Conservation (phyloP, 2,329 filamentous ascomycete species). For the Penicillium frequentans region DNA sequence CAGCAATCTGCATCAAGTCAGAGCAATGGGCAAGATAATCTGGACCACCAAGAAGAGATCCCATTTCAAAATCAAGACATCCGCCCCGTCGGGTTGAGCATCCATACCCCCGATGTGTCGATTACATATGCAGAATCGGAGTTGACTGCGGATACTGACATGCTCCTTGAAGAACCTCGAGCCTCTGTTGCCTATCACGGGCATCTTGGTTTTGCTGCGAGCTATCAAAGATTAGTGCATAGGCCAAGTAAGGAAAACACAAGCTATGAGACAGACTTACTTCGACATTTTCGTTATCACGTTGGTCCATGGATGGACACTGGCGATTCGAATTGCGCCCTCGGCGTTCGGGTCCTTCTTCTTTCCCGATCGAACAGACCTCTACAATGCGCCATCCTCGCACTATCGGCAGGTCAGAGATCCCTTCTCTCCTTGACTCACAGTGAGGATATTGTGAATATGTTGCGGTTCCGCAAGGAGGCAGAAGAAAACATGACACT, state of each 20-base stretch:
- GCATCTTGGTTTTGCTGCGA: constrained; percentile 1
- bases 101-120: not conserved
- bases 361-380: constrained; percentile 17
- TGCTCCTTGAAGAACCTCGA: not conserved
- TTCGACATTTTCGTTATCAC: constrained; percentile 27
- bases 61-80: not conserved
- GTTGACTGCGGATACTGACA: not conserved
- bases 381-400: constrained; percentile 21
- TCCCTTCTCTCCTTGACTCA: constrained; percentile 1
- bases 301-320: constrained; percentile 27
- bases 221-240: constrained; percentile 1
- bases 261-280: constrained; percentile 20
- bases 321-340: constrained; percentile 22
- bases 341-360: constrained; percentile 22
- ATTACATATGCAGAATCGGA: not conserved
- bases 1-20: not conserved
- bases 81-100: not conserved
- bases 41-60: not conserved
- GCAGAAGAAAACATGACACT: constrained; percentile 14
- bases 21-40: not conserved
- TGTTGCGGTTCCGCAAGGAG: constrained; percentile 16
- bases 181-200: not conserved
- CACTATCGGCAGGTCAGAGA: constrained; percentile 19
- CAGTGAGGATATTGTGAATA: constrained; percentile 5
- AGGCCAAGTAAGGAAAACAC: constrained; percentile 1